Base-by-base conservation (phyloP, 345 rosid genomes). In the Crucihimalaya himalaica region DNA sequence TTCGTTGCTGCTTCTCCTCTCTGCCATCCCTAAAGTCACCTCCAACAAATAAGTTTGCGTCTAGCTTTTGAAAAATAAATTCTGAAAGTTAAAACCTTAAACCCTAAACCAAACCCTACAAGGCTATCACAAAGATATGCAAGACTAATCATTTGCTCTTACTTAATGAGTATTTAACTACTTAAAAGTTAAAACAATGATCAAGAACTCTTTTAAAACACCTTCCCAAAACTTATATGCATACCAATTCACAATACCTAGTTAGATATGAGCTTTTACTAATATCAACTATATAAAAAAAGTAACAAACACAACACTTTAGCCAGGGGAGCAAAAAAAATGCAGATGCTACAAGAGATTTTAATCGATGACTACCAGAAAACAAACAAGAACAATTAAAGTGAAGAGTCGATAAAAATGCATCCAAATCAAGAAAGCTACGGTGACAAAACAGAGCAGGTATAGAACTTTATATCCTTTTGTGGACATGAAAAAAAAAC, bases 11-110 rank as follows among this genome's bases (percentile, higher is more conserved):
- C 40, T 25, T 55, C 29, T 55, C 40, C 65, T 73, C 65, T 73
- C 57, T 32, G 65, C 0, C 77, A 73, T 73, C 21, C 4, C 40
- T 55, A 46, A 31, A 35, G 48, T 43, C 62, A 62, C 54, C 45
- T 53, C 4, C 14, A 20, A 63, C 27, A 19, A n/a, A 43, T 23
- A 43, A 15, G 19, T n/a, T 43, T 7, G 10, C n/a, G 45, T 13
- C 6, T n/a, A 14, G 46, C 16, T 13, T n/a, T 15, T n/a, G 2
- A 43, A 43, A 43, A n/a, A 14, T 4, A 42, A 15, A 43, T 6
- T 39, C 5, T 13, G n/a, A 39, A 4, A 13, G 6, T 18, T 42
- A 15, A 42, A 5, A 42, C 18, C 18, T 42, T 42, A 20, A 32
- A 19, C 21, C 47, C 23, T 65, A 31, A 50, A 12, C 27, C 28